Evolutionary conservation across 2,329 filamentous ascomycete genomes (phyloP), one percentile per base, ranked within the genome.

Genomic region (Aspergillus proliferans): DNA sequence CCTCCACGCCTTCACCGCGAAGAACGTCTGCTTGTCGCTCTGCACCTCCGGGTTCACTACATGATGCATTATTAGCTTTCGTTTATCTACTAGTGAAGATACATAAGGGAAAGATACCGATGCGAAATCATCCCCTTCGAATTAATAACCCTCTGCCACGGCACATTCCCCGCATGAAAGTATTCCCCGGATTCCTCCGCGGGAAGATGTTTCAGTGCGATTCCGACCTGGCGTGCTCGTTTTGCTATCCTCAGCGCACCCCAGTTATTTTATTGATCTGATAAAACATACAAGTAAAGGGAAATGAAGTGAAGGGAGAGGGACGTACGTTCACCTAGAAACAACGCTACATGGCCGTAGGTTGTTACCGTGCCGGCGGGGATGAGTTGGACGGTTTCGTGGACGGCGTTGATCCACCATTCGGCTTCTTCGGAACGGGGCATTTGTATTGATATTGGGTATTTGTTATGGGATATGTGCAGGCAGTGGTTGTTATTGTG

Each of bases 141-240:
- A 67, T 92, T 95, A 65, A 97, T 86, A 51, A 97, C 88, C 50
- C 93, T 78, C 74, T 97, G 92, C 92, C 92, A 97, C 0, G 92
- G 92, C 3, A 97, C 92, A 56, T 86, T 96, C 21, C 74, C 76
- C 51, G 79, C 76, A 67, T 95, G 85, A 71, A 86, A 94, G 49
- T 72, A 67, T 47, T 71, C 67, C 41, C 70, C 69, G 33, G 67
- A n/a, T 28, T n/a, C 71, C 0, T 72, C 66, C 0, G 73, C 53
- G 1, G 90, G 81, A 10, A 97, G 82, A 65, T 95, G 85, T 67
- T 95, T 96, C 22, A 97, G 80, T 68, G 87, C 94, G 43, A 93
- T 78, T 47, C 92, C 92, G 6, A 97, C 91, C 71, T 97, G 92
- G 49, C 91, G 82, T 1, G 85, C 83, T 2, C 86, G 76, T 63